These are phyloP conservation scores for Closterium sp. DNA, from an alignment of 139 green algal species.

Conservation along the genomic window DNA sequence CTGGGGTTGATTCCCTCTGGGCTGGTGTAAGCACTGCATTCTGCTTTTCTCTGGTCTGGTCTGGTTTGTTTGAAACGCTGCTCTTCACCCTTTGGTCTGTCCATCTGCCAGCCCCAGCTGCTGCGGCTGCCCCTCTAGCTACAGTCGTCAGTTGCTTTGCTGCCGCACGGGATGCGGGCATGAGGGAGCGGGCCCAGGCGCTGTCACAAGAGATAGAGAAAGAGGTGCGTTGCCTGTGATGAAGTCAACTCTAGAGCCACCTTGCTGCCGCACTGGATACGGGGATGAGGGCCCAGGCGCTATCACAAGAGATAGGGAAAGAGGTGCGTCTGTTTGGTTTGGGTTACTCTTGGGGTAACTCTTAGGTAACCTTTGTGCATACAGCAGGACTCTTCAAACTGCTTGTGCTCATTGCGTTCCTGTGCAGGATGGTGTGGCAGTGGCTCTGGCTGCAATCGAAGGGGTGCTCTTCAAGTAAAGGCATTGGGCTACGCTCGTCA, in stretches of 20 bases:
- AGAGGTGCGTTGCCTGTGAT: background rate
- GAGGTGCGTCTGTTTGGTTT: background rate
- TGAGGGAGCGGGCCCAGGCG: background rate
- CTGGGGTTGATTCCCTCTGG: too few relatives aligned
- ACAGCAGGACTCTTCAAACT: too few relatives aligned
- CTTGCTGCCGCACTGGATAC: background rate
- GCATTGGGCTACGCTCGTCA: background rate
- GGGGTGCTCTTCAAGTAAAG: background rate
- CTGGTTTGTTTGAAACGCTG: too few relatives aligned
- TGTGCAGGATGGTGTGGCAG: background rate
- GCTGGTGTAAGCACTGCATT: too few relatives aligned
- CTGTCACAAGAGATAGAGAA: background rate
- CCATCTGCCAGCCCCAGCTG: too few relatives aligned
- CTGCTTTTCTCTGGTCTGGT: too few relatives aligned
- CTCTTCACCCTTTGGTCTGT: too few relatives aligned
- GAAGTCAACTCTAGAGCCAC: too few relatives aligned
- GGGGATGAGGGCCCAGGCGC: background rate
- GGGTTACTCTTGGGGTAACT: too few relatives aligned
- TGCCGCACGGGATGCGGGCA: background rate
- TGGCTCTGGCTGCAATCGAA: background rate
- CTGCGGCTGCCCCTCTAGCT: too few relatives aligned
- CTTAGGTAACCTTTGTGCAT: too few relatives aligned
- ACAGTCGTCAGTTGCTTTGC: background rate
- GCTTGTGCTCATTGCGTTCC: too few relatives aligned
- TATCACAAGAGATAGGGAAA: background rate